A percentile compares a stretch with the other conserved stretches of the same genome.
These are phyloP conservation scores for Lachancea fermentati DNA, from an alignment of 805 yeast genomes.

Conservation along the genomic window DNA sequence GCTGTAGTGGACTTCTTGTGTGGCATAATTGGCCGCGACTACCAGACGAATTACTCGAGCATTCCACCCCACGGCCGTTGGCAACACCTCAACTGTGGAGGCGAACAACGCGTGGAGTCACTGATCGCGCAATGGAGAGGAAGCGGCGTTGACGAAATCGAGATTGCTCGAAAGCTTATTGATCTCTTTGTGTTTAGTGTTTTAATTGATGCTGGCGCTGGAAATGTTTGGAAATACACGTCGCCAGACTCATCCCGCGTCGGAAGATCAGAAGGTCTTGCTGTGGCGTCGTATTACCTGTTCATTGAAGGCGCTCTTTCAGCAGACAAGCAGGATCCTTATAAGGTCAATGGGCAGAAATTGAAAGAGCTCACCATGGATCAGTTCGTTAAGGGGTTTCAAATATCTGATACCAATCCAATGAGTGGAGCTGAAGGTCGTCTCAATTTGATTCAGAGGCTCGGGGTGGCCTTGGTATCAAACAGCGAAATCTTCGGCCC, in stretches of 20 bases:
- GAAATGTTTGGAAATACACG: constrained; percentile 47
- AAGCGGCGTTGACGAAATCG: constrained; percentile 34
- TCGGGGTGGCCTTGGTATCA: constrained; percentile 42
- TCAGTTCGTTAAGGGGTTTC: constrained; percentile 40
- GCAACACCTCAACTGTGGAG: constrained; percentile 57
- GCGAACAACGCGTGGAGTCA: constrained; percentile 38
- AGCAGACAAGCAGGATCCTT: constrained; percentile 30
- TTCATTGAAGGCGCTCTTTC: constrained; percentile 46
- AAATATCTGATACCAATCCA: constrained; percentile 43
- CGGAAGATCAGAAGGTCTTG: constrained; percentile 57
- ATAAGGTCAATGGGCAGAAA: constrained; percentile 41
- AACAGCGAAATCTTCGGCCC: constrained; percentile 42
- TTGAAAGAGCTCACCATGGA: constrained; percentile 34
- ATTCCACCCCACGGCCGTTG: constrained; percentile 68
- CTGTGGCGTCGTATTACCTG: constrained; percentile 54
- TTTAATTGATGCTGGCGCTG: constrained; percentile 64
- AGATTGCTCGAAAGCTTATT: constrained; percentile 47
- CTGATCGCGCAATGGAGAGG: constrained; percentile 38
- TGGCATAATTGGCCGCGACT: constrained; percentile 41
- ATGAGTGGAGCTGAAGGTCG: constrained; percentile 54
- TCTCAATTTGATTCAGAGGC: constrained; percentile 38
- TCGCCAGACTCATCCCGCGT: constrained; percentile 34
- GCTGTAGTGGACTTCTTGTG: constrained; percentile 42
- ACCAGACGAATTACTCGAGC: constrained; percentile 36
- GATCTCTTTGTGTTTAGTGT: constrained; percentile 59